A percentile compares a stretch with the other conserved stretches of the same genome.
phyloP scores from a whole-genome alignment of 1,284 basidiomycete species.

The Boletus chippewaensis region DNA sequence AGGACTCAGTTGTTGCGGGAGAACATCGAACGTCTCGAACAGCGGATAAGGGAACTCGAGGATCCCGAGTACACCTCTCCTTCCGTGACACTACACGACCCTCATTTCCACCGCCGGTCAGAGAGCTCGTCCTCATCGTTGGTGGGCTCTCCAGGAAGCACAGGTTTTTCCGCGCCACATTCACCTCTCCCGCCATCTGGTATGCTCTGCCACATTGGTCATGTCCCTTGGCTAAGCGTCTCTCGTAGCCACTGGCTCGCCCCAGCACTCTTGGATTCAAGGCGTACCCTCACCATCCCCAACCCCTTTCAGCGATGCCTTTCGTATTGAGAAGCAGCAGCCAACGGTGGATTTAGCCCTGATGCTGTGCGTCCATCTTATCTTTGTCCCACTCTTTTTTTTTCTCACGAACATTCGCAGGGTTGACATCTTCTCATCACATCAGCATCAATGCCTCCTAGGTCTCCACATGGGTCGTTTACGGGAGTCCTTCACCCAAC shows the following conservation, averaged over 20 bases:
- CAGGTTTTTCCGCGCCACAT: slow-evolving; percentile 51
- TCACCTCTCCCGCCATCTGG: slow-evolving; percentile 55
- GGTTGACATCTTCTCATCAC: slow-evolving; percentile 67
- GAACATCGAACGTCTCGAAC: slow-evolving; percentile 50
- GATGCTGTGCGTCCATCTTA: slow-evolving; percentile 48
- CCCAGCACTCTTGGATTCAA: slow-evolving; percentile 31
- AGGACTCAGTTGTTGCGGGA: slow-evolving; percentile 56
- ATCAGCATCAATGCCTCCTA: slow-evolving; percentile 65
- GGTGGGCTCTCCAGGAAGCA: slow-evolving; percentile 49
- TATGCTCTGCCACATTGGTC: slow-evolving; percentile 31
- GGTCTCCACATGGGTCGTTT: slow-evolving; percentile 60
- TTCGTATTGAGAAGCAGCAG: slow-evolving; percentile 41
- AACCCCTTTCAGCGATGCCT: slow-evolving; percentile 46
- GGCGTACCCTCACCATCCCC: slow-evolving; percentile 41
- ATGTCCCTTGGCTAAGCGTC: slow-evolving; percentile 6
- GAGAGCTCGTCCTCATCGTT: slow-evolving; percentile 59
- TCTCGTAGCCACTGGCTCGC: slow-evolving; percentile 23
- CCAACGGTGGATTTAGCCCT: slow-evolving; percentile 57
- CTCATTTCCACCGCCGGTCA: slow-evolving; percentile 45
- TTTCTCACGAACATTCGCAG: slow-evolving; percentile 34
- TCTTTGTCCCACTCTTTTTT: slow-evolving; percentile 4
- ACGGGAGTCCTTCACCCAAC: slow-evolving; percentile 48
- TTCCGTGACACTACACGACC: slow-evolving; percentile 47
- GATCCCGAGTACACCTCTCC: slow-evolving; percentile 52
- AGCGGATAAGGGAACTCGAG: slow-evolving; percentile 52